Percentiles rank a stretch among this genome's conserved stretches.
These are phyloP conservation scores for Wallacemonas sp. DNA, from an alignment of 208 protist genomes.

Conservation along the genomic window DNA sequence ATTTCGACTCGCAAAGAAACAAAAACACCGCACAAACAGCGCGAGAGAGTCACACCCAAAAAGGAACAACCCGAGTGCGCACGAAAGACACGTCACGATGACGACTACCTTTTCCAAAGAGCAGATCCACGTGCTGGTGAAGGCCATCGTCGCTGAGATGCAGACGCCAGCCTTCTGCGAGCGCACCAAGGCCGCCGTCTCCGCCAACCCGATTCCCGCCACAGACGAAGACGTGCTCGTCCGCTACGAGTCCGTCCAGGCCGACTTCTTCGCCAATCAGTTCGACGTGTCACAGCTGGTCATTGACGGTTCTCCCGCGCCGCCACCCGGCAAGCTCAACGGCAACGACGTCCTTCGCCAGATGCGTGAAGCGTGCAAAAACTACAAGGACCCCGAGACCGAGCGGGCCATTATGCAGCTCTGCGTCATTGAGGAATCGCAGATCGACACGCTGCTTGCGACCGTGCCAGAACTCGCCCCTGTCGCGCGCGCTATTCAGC, in stretches of 20 bases:
- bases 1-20: too few relatives aligned
- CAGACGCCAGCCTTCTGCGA: constrained; percentile 38
- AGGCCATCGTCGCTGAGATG: constrained; percentile 51
- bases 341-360: constrained; percentile 44
- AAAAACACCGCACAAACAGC: too few relatives aligned
- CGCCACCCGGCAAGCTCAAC: constrained; percentile 9
- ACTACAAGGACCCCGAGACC: constrained; percentile 63
- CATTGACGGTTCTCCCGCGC: background rate
- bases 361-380: constrained; percentile 45
- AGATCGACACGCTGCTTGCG: constrained; percentile 42
- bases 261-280: constrained; percentile 36
- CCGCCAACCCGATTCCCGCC: constrained; percentile 30
- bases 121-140: constrained; percentile 49
- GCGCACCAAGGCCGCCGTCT: constrained; percentile 28
- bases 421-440: constrained; percentile 55
- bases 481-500: constrained; percentile 15
- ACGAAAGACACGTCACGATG: background rate
- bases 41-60: too few relatives aligned
- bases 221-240: constrained; percentile 50
- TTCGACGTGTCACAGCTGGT: background rate
- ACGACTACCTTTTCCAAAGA: constrained; percentile 19
- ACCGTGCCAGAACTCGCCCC: constrained; percentile 39
- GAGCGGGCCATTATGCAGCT: constrained; percentile 61
- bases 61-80: too few relatives aligned
- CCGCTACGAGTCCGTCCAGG: constrained; percentile 67